Conservation (phyloP, 1,284 basidiomycete species). For the Moniliophthora roreri region DNA sequence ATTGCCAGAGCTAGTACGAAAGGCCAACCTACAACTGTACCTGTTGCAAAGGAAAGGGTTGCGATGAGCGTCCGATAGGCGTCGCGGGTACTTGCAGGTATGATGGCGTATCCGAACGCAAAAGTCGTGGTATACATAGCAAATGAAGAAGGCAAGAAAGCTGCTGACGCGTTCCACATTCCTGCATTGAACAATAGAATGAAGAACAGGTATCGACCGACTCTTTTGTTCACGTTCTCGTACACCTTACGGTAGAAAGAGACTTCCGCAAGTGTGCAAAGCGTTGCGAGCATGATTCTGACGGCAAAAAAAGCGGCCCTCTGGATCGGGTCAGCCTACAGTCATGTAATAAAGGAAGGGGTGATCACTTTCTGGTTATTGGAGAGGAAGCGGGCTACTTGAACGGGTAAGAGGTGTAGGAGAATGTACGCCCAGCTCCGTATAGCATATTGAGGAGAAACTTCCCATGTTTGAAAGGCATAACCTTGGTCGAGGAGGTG, state of each 20-base stretch:
- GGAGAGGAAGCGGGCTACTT: constrained; percentile 38
- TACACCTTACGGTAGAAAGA: constrained; percentile 82
- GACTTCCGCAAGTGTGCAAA: constrained; percentile 82
- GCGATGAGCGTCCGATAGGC: constrained; percentile 58
- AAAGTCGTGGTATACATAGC: constrained; percentile 90
- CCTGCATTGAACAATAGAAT: constrained; percentile 85
- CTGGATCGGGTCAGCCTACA: no score
- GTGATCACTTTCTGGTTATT: constrained; percentile 50
- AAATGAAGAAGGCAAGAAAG: constrained; percentile 93
- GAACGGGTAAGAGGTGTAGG: constrained; percentile 67
- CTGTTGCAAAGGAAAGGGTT: constrained; percentile 75
- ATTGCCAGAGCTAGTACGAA: constrained; percentile 85
- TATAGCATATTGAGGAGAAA: constrained; percentile 87
- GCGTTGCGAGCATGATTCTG: constrained; percentile 74
- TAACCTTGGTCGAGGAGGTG: constrained; percentile 84
- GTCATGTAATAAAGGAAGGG: no score
- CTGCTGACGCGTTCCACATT: constrained; percentile 90
- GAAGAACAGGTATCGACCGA: constrained; percentile 90
- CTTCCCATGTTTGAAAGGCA: constrained; percentile 98
- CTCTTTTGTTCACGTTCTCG: constrained; percentile 82
- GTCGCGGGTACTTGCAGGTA: constrained; percentile 63
- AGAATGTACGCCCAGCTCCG: constrained; percentile 93
- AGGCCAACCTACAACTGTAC: constrained; percentile 94
- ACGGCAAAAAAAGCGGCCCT: constrained; percentile 87
- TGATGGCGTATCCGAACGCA: constrained; percentile 77